Conservation (phyloP, 306 rosid genomes). For the Sechiopsis laciniata region DNA sequence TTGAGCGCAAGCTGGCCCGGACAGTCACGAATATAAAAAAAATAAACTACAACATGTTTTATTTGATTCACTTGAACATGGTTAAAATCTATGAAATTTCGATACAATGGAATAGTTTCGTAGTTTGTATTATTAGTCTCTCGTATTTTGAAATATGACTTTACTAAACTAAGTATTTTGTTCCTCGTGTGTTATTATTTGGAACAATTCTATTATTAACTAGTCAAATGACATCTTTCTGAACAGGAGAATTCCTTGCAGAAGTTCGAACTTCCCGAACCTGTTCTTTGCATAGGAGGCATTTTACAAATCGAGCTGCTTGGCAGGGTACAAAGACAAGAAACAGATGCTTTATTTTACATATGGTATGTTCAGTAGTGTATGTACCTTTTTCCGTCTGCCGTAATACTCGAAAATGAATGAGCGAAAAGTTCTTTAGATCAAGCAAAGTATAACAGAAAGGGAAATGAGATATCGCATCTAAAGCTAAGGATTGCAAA, state of each 20-base stretch:
- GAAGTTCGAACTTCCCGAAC: conserved; percentile 79
- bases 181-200: not conserved
- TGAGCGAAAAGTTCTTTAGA: too few relatives aligned
- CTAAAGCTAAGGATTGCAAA: not conserved
- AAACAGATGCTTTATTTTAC: conserved; percentile 67
- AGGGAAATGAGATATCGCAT: not conserved
- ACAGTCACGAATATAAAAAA: too few relatives aligned
- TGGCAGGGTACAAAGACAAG: conserved; percentile 87
- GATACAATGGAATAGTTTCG: not conserved
- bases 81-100: not conserved
- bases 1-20: too few relatives aligned
- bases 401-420: not conserved
- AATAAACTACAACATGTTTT: not conserved
- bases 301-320: conserved; percentile 81
- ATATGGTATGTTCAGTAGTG: conserved; percentile 51
- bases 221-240: conserved; percentile 21
- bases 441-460: not conserved
- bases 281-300: conserved; percentile 88
- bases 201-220: not conserved
- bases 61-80: not conserved
- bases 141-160: not conserved
- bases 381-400: not conserved
- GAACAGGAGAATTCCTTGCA: conserved; percentile 59
- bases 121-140: not conserved
- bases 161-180: not conserved